Conservation (phyloP, 164 flowering plant species). For the Liriodendron chinense region DNA sequence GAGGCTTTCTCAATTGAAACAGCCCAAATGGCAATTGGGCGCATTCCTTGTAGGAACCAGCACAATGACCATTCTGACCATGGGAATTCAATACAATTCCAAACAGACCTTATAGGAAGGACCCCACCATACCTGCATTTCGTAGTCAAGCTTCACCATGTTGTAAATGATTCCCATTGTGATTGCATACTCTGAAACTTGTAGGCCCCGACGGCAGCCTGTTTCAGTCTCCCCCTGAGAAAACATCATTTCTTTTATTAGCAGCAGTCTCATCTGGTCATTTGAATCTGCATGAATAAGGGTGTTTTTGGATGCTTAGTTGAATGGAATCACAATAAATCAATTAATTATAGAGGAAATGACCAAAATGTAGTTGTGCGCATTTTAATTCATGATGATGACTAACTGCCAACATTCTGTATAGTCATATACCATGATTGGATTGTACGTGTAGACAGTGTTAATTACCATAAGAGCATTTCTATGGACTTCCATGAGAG, state of each 20-base stretch:
- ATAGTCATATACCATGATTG: no score
- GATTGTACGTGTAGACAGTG: no score
- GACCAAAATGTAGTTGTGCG: no score
- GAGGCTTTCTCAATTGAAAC: background rate
- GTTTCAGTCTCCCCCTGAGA: constrained; percentile 30
- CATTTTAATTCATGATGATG: no score
- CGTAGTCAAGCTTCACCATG: constrained; percentile 66
- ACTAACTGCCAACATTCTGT: no score
- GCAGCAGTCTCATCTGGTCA: background rate
- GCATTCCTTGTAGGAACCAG: background rate
- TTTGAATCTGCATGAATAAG: no score
- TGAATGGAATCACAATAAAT: no score
- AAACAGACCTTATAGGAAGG: background rate
- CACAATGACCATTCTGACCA: background rate
- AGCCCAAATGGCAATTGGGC: background rate
- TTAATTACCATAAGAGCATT: no score
- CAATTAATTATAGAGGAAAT: no score
- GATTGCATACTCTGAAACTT: constrained; percentile 41
- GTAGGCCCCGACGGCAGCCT: constrained; percentile 18
- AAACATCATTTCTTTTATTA: background rate
- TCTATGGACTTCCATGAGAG: no score
- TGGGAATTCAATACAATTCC: no score
- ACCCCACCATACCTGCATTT: constrained; percentile 62
- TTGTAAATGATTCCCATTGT: constrained; percentile 53
- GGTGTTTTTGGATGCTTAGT: no score